These are phyloP conservation scores for Dalbergia oliveri DNA, from an alignment of 306 rosid genomes.

Conservation along the genomic window DNA sequence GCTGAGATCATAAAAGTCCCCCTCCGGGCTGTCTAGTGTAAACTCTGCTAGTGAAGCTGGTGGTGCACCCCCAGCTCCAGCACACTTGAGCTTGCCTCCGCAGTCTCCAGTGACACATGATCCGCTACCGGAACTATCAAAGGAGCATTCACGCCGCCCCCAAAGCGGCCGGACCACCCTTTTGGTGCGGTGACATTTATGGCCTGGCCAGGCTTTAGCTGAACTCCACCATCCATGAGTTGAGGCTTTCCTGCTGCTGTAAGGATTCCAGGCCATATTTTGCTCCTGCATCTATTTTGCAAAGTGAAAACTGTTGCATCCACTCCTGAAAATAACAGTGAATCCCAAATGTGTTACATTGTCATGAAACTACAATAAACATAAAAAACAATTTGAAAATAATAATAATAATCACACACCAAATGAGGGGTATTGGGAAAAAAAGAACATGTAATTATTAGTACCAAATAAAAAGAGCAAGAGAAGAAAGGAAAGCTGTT, in stretches of 20 bases:
- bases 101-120: conserved; percentile 68
- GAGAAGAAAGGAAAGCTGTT: conserved; percentile 35
- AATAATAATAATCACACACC: not conserved
- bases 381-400: not conserved
- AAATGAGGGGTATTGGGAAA: not conserved
- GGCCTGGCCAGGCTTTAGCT: conserved; percentile 45
- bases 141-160: conserved; percentile 62
- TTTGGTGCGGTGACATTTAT: conserved; percentile 53
- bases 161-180: conserved; percentile 71
- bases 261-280: conserved; percentile 68
- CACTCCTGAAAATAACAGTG: conserved; percentile 47
- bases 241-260: conserved; percentile 58
- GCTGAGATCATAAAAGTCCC: conserved; percentile 71
- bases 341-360: conserved; percentile 5
- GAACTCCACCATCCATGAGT: conserved; percentile 57
- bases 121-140: conserved; percentile 55
- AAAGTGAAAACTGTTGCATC: conserved; percentile 64
- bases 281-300: conserved; percentile 57
- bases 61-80: conserved; percentile 57
- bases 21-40: conserved; percentile 62
- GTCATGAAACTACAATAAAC: conserved; percentile 1
- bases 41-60: conserved; percentile 74
- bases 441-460: not conserved
- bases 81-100: conserved; percentile 59
- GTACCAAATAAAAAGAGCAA: conserved; percentile 40